Percentiles rank a stretch among this genome's conserved stretches.
Evolutionary conservation across 495 filamentous ascomycete genomes (phyloP).

Genomic region (Annulohypoxylon stygium): DNA sequence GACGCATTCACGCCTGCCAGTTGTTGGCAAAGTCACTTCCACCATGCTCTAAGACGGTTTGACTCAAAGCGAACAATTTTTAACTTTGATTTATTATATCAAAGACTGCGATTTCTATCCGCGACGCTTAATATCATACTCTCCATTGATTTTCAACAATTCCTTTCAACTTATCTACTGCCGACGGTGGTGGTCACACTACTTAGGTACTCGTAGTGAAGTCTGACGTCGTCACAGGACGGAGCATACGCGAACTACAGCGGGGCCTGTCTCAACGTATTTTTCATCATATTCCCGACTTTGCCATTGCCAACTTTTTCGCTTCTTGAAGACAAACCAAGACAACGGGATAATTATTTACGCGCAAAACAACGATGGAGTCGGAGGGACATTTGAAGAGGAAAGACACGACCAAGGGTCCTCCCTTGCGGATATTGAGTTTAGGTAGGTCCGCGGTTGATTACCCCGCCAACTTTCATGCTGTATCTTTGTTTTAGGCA

Average conservation of each 20-base stretch:
- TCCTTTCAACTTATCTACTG: not conserved
- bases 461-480: constrained; percentile 17
- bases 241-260: constrained; percentile 31
- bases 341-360: constrained; percentile 10
- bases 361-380: constrained; percentile 43
- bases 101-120: not conserved
- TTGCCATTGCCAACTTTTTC: constrained; percentile 4
- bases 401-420: constrained; percentile 95
- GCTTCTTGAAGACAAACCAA: constrained; percentile 4
- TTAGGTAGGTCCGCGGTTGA: constrained; percentile 72
- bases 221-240: constrained; percentile 47
- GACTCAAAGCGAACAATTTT: not conserved
- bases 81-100: not conserved
- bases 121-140: not conserved
- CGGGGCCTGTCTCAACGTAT: constrained; percentile 24
- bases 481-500: not conserved
- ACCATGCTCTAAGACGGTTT: constrained; percentile 17
- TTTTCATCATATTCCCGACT: constrained; percentile 21
- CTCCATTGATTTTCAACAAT: not conserved
- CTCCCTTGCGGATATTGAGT: constrained; percentile 90
- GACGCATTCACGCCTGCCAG: constrained; percentile 18
- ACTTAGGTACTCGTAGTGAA: constrained; percentile 10
- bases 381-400: constrained; percentile 62
- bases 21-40: constrained; percentile 19
- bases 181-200: constrained; percentile 23